Percentiles rank a stretch among this genome's conserved stretches.
Evolutionary conservation across 139 green algal species (phyloP).

Genomic region (Volvox reticuliferus): DNA sequence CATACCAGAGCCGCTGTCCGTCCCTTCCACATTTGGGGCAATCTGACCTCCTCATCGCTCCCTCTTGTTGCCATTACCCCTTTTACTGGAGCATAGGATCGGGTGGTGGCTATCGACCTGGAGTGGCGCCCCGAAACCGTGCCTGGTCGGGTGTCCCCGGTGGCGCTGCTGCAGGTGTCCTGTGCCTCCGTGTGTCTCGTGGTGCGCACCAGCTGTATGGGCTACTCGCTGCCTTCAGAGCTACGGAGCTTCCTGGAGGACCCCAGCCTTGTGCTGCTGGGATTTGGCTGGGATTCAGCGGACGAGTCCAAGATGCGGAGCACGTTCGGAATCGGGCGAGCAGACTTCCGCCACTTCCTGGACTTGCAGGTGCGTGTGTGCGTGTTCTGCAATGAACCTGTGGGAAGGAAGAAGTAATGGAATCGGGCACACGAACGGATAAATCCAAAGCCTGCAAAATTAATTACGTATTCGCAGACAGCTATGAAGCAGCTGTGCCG

Average conservation of each 20-base stretch:
- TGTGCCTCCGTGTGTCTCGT: constrained; percentile 53
- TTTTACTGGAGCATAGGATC: not conserved
- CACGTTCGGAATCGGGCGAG: constrained; percentile 57
- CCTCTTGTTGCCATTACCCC: too few relatives aligned
- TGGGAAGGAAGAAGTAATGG: not conserved
- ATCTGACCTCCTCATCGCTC: too few relatives aligned
- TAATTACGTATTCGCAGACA: too few relatives aligned
- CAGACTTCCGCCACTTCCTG: constrained; percentile 50
- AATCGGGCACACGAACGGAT: not conserved
- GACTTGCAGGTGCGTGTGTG: constrained; percentile 20
- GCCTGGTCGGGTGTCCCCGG: constrained; percentile 22
- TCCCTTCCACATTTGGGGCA: too few relatives aligned
- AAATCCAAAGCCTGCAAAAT: not conserved
- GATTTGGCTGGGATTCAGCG: constrained; percentile 64
- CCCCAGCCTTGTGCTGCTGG: constrained; percentile 51
- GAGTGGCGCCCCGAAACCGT: constrained; percentile 68
- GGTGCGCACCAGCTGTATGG: constrained; percentile 45
- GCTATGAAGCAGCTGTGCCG: too few relatives aligned
- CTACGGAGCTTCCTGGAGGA: constrained; percentile 58
- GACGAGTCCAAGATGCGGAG: constrained; percentile 72
- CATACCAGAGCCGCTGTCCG: too few relatives aligned
- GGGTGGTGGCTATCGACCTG: constrained; percentile 69
- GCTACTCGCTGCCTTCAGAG: constrained; percentile 50
- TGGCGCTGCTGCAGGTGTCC: constrained; percentile 56
- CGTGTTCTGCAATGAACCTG: not conserved